These are phyloP conservation scores for Vararia minispora DNA, from an alignment of 768 basidiomycete genomes.

Conservation along the genomic window DNA sequence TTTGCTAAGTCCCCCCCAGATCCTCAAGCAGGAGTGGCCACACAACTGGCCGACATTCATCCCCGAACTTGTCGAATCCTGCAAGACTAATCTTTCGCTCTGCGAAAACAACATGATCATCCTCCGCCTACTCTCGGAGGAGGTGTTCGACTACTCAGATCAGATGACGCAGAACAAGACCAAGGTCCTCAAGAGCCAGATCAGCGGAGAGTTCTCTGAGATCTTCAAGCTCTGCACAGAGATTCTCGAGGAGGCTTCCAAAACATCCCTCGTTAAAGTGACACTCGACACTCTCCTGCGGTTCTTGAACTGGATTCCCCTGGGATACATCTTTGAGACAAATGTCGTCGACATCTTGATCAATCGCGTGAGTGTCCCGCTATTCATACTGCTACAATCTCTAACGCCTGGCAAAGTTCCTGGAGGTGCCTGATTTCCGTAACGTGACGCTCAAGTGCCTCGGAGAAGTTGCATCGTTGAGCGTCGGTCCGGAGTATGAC, in stretches of 20 bases:
- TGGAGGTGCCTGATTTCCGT: constrained; percentile 94
- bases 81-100: constrained; percentile 88
- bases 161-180: constrained; percentile 98
- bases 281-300: constrained; percentile 91
- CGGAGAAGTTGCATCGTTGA: constrained; percentile 90
- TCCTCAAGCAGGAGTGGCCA: constrained; percentile 99
- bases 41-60: constrained; percentile 99
- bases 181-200: constrained; percentile 94
- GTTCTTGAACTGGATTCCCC: constrained; percentile 98
- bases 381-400: constrained; percentile 6
- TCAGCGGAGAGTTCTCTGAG: constrained; percentile 95
- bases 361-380: constrained; percentile 58
- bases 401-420: constrained; percentile 49
- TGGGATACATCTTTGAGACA: constrained; percentile 98
- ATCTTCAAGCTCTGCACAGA: constrained; percentile 97
- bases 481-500: constrained; percentile 94
- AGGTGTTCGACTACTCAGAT: constrained; percentile 98
- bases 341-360: constrained; percentile 91
- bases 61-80: constrained; percentile 92
- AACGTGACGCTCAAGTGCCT: constrained; percentile 95
- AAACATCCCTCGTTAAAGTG: constrained; percentile 86
- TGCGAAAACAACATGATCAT: constrained; percentile 99
- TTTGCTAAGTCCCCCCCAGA: constrained; percentile 36
- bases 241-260: constrained; percentile 94
- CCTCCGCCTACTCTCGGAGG: constrained; percentile 91